Evolutionary conservation across 139 green algal genomes (phyloP).

Genomic region (Picochlorum sp.): DNA sequence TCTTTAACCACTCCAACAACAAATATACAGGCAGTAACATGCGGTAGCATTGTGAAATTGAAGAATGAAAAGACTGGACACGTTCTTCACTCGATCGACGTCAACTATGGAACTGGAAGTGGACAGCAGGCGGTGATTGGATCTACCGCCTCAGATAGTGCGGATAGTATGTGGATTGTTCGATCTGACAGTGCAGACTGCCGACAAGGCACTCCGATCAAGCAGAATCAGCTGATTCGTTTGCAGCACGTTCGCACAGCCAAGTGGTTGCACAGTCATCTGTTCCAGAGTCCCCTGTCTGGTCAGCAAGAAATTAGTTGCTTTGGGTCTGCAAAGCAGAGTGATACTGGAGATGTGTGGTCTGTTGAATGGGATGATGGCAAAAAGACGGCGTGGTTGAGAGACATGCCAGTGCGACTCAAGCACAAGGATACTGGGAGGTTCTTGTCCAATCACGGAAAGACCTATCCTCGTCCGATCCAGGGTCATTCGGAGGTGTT

Average conservation of each 20-base stretch:
- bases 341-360: constrained; percentile 25
- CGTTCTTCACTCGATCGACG: constrained; percentile 78
- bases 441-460: constrained; percentile 19
- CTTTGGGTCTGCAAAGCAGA: constrained; percentile 20
- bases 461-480: constrained; percentile 26
- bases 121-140: constrained; percentile 88
- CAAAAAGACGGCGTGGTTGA: constrained; percentile 6
- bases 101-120: constrained; percentile 72
- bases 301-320: constrained; percentile 67
- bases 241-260: constrained; percentile 71
- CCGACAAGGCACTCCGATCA: constrained; percentile 48
- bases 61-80: constrained; percentile 43
- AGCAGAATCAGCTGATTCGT: constrained; percentile 44
- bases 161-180: constrained; percentile 73
- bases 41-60: constrained; percentile 84
- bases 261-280: constrained; percentile 92
- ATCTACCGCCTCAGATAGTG: constrained; percentile 50
- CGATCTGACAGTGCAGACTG: constrained; percentile 31
- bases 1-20: no score
- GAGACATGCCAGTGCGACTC: constrained; percentile 9
- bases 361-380: constrained; percentile 17
- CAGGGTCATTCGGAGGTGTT: constrained; percentile 27
- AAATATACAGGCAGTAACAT: constrained; percentile 62
- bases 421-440: constrained; percentile 24
- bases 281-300: constrained; percentile 71